A percentile compares a stretch with the other conserved stretches of the same genome.
These are phyloP conservation scores for Phytophthora sp. DNA, from an alignment of 352 stramenopile species.

Conservation along the genomic window DNA sequence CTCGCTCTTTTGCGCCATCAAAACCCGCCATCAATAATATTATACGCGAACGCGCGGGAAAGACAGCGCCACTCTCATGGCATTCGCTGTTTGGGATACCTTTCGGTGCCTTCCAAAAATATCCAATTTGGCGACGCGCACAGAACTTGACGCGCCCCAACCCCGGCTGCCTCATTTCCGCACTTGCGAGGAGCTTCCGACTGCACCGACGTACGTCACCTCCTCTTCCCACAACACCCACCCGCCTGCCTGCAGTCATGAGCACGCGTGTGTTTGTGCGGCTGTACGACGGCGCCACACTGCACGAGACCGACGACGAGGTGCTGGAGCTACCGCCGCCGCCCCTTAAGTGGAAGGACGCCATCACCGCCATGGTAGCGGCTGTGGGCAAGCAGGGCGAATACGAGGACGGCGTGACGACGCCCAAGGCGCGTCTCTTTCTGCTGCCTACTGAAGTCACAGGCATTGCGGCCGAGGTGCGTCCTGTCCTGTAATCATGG, in stretches of 20 bases:
- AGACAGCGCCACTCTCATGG: neutral
- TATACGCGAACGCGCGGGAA: neutral
- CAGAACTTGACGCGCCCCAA: constrained; percentile 16
- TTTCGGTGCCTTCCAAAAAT: constrained; percentile 17
- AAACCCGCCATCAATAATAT: constrained; percentile 13
- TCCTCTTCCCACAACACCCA: neutral
- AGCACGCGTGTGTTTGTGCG: constrained; percentile 80
- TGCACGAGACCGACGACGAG: constrained; percentile 65
- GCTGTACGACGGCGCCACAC: constrained; percentile 62
- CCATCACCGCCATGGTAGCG: constrained; percentile 66
- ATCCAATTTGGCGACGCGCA: constrained; percentile 21
- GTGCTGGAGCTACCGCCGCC: constrained; percentile 69
- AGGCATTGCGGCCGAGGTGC: constrained; percentile 69
- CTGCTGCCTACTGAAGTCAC: constrained; percentile 59
- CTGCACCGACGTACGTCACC: neutral
- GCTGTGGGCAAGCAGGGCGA: constrained; percentile 58
- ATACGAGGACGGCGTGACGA: constrained; percentile 49
- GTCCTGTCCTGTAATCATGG: constrained; percentile 5
- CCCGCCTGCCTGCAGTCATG: no score
- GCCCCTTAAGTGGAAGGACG: constrained; percentile 72
- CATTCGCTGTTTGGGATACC: constrained; percentile 8
- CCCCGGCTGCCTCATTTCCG: constrained; percentile 33
- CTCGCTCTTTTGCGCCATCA: constrained; percentile 25
- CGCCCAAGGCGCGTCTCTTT: constrained; percentile 63
- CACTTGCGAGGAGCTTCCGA: constrained; percentile 34